Percentiles rank a stretch among this genome's conserved stretches.
These are phyloP conservation scores for Nakazawaea wyomingensis DNA, from an alignment of 805 yeast genomes.

Conservation along the genomic window DNA sequence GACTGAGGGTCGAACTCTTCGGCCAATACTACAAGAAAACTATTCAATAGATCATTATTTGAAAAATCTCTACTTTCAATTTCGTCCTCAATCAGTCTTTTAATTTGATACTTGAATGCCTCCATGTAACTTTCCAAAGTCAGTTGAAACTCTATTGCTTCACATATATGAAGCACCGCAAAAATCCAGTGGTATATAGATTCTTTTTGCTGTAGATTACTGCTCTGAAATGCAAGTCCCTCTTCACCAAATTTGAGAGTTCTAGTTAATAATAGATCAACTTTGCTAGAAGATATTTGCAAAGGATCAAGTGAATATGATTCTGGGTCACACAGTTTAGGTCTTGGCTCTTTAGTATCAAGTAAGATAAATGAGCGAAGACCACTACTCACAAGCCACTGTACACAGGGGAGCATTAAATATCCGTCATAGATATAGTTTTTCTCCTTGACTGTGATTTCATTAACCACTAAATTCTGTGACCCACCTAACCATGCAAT, in stretches of 20 bases:
- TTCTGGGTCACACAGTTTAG: neutral
- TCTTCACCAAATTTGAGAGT: neutral
- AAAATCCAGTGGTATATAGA: constrained; percentile 1
- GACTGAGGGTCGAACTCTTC: neutral
- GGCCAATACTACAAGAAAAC: neutral
- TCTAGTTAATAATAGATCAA: neutral
- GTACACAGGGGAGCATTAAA: neutral
- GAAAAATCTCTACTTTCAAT: neutral
- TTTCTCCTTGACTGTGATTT: neutral
- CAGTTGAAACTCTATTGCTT: neutral
- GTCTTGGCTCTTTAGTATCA: neutral
- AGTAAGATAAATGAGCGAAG: neutral
- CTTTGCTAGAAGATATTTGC: neutral
- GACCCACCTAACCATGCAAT: constrained; percentile 40
- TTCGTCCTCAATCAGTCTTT: neutral
- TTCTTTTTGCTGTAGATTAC: neutral
- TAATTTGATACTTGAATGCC: neutral
- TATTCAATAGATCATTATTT: neutral
- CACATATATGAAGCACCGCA: neutral
- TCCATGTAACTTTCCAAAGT: neutral
- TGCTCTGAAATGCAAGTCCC: neutral
- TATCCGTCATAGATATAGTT: constrained; percentile 1
- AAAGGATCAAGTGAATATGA: constrained; percentile 1
- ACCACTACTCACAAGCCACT: neutral
- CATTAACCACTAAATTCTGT: neutral